Conservation (phyloP, 2,329 filamentous ascomycete species). For the Aspergillus fijiensis region DNA sequence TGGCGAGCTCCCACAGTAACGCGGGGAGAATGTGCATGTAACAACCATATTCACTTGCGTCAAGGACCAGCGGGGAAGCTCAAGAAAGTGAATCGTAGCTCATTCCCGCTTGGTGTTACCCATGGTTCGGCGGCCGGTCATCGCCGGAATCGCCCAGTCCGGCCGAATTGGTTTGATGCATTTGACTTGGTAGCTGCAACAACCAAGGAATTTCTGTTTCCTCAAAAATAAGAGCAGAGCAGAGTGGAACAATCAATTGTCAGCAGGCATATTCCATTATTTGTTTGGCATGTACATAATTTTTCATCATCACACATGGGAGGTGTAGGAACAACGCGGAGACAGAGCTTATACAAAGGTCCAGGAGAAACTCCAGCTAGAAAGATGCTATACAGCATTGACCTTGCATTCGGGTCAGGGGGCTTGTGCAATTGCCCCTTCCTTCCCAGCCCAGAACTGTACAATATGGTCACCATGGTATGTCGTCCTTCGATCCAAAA, state of each 20-base stretch:
- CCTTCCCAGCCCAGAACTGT: constrained; percentile 13
- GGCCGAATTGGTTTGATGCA: background rate
- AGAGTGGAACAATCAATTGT: background rate
- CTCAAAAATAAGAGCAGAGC: background rate
- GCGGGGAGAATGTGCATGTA: background rate
- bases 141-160: background rate
- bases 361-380: background rate
- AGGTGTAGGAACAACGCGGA: background rate
- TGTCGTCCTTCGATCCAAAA: constrained; percentile 11
- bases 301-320: background rate
- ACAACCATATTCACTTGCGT: constrained; percentile 16
- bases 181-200: background rate
- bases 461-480: constrained; percentile 12
- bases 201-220: background rate
- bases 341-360: background rate
- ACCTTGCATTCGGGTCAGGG: background rate
- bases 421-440: background rate
- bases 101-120: background rate
- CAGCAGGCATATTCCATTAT: background rate
- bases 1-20: background rate
- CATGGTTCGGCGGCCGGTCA: constrained; percentile 5
- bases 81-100: background rate
- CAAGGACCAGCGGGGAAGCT: constrained; percentile 10
- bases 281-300: background rate
- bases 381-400: background rate